Base-by-base conservation (phyloP, 768 basidiomycete genomes). In the Mycena vulgaris region DNA sequence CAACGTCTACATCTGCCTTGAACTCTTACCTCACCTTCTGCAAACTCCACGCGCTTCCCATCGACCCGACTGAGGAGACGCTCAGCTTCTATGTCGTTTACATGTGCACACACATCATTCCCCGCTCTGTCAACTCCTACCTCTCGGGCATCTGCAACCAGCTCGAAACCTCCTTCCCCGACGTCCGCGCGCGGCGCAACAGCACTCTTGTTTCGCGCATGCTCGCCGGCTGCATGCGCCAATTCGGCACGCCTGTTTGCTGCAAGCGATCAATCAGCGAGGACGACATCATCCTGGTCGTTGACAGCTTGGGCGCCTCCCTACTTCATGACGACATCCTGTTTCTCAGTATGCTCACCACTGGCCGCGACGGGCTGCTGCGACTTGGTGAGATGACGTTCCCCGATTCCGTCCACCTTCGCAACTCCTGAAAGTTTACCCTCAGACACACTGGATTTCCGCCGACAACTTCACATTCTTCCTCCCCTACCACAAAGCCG, bases 11-110 rank as follows among this genome's bases (percentile, higher is more conserved):
- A 0, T 83, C 82, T 0, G 77, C 80, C 9, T 66, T 83, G 25
- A 78, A 83, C 28, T 84, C 81, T 2, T 86, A 85, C 49, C 28
- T 84, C 13, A 69, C 75, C 0, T 86, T 86, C 70, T 75, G 77
- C 42, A 30, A 66, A 0, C 1, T 68, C 0, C 84, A 86, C 60
- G 8, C 76, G 2, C 71, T 84, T 17, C 76, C 83, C 6, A 30
- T 82, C 17, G 75, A 82, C 0, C 86, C 85, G 0, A 84, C 83
- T 0, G 62, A 71, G 2, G 79, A 85, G 53, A 84, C 83, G 0
- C 72, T 87, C 3, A 77, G 76, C 11, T 79, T 81, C 27, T 86
- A 69, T 66, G 72, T 75, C 4, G 78, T 79, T 1, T 85, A 74
- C 71, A 83, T 82, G 78, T 80, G 64, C 4, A 71, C 75, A 33